Base-by-base conservation (phyloP, 805 yeast species). In the Metschnikowia corniflorae region DNA sequence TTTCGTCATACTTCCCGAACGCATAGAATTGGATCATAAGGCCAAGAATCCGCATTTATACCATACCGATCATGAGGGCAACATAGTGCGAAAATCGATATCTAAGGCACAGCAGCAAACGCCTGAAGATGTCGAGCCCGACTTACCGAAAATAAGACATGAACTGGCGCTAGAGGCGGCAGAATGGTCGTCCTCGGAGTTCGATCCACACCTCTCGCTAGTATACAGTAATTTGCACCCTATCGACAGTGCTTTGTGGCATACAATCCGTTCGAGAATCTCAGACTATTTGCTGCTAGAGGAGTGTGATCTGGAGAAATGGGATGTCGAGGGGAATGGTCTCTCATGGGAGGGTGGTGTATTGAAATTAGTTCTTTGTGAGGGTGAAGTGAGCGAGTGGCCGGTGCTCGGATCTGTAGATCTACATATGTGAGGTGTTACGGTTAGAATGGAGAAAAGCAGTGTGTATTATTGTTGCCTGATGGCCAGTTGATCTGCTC, bases 361-460 rank as follows among this genome's bases (percentile, higher is more conserved):
- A 6, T 65, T 81, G 16, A 75, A 80, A 46, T 69, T 84, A 35
- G 86, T 84, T 6, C 66, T 68, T 14, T 81, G 88, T 51, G 82
- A 77, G 47, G 91, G 91, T 0, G 85, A 82, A 4, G 79, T 79
- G 5, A 73, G 68, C 30, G 74, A 79, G 37, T 84, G 94, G 94
- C 63, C 71, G 26, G 72, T 72, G 1, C 61, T 83, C 41, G 91
- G 87, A 2, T 65, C 67, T 27, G 73, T 69, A 6, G 72, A 66
- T 43, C 49, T 68, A 28, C 70, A 67, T 42, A 36, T 36, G 35
- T 31, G 28, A 31, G 22, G 23, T n/a, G n/a, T n/a, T n/a, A n/a
- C n/a, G n/a, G n/a, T n/a, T n/a, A n/a, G n/a, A n/a, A n/a, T n/a
- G n/a, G n/a, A n/a, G n/a, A n/a, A n/a, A n/a, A n/a, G n/a, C n/a